Base-by-base conservation (phyloP, 73 alveolate species). In the Paramecium sexaurelia region DNA sequence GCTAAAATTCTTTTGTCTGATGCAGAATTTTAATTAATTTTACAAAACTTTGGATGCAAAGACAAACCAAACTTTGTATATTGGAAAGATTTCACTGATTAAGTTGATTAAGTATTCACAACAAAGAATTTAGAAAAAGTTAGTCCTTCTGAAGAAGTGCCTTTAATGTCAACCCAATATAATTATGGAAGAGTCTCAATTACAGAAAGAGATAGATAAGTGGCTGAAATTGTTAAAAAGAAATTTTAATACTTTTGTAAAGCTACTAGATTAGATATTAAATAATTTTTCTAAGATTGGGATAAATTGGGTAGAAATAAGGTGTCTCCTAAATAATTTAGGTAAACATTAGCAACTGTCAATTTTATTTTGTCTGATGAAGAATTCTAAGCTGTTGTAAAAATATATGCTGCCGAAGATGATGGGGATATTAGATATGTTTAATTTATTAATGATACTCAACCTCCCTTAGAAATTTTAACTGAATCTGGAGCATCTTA, bases 51-150 rank as follows among this genome's bases (percentile, higher is more conserved):
- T 94, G 91, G 91, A 55, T 97, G 96, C 6, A 89, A 94, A 27
- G 92, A 85, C 19, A 96, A 95, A 83, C 95, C 88, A 13, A 86
- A 82, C 43, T 95, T 94, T 90, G 95, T 97, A 55, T 69, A 85
- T 36, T 97, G 98, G 98, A 96, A 95, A 82, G 96, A 97, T 43
- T 96, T 97, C 93, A 92, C 97, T 84, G 99, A 97, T 82, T 92
- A 73, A 56, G 95, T 97, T 13, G 99, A 97, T 69, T 94, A 95
- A 75, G 98, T 97, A 13, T 97, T 97, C 85, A 96, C 98, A 5
- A 92, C 94, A 69, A 97, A 97, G 85, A 93, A 95, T 20, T 96
- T 97, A 24, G 99, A 97, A 92, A 94, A 95, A 92, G 83, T 68
- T 1, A 93, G 95, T 69, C 97, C 96, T 40, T 96, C 93, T 73